These are phyloP conservation scores for Phytophthora rubi DNA, from an alignment of 352 stramenopile species.

Conservation along the genomic window DNA sequence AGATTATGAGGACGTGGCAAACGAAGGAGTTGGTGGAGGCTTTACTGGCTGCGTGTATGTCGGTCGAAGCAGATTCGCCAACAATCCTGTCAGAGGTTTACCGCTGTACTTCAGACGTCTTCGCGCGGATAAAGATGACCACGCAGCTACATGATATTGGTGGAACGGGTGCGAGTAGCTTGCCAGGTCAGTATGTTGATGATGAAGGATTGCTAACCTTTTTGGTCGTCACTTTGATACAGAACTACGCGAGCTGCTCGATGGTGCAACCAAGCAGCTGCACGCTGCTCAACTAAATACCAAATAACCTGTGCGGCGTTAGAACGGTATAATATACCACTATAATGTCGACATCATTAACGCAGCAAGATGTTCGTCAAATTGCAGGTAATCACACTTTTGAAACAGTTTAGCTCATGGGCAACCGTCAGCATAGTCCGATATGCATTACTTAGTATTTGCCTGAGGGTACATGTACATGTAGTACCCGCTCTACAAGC, in stretches of 20 bases:
- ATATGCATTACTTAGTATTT: not conserved
- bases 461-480: not conserved
- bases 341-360: too few relatives aligned
- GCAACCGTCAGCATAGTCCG: not conserved
- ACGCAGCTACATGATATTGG: not conserved
- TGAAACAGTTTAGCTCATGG: not conserved
- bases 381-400: not conserved
- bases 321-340: too few relatives aligned
- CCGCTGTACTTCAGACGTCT: not conserved
- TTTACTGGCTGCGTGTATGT: conserved; percentile 17
- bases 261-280: not conserved
- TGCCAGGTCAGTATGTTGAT: not conserved
- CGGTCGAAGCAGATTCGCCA: conserved; percentile 7
- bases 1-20: conserved; percentile 13
- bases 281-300: not conserved
- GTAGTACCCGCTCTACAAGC: not conserved
- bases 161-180: not conserved
- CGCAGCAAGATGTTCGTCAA: not conserved
- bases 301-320: not conserved
- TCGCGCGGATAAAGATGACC: not conserved
- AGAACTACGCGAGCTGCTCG: not conserved
- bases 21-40: conserved; percentile 18
- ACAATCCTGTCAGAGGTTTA: not conserved
- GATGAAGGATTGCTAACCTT: not conserved
- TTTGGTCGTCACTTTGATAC: not conserved